phyloP scores from a whole-genome alignment of 306 rosid genomes.

The Pterocarpus santalinus region DNA sequence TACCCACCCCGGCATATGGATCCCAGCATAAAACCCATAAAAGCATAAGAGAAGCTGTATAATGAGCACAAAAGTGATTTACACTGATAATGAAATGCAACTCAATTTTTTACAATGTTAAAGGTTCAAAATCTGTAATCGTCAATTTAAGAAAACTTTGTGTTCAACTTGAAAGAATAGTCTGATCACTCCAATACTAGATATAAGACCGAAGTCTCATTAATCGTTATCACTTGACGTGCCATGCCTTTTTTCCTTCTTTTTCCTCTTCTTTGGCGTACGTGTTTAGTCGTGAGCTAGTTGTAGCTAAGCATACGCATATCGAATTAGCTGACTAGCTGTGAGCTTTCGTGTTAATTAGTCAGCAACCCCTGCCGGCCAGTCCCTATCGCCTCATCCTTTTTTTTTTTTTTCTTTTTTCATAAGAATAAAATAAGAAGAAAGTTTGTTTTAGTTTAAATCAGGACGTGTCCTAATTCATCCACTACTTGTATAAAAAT shows the following conservation, averaged over 20 bases:
- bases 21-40: no score
- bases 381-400: conserved; percentile 29
- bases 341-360: conserved; percentile 30
- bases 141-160: neutral
- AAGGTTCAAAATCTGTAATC: no score
- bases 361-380: conserved; percentile 45
- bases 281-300: neutral
- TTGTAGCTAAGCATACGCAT: conserved; percentile 8
- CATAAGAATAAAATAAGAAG: neutral
- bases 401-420: neutral
- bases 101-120: no score
- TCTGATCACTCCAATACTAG: no score
- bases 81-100: no score
- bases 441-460: no score
- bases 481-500: neutral
- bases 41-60: no score
- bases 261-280: neutral
- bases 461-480: neutral
- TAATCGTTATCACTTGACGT: no score
- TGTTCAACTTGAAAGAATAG: neutral
- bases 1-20: no score
- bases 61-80: no score
- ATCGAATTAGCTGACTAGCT: neutral
- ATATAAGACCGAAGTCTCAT: no score
- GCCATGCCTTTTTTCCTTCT: neutral